Evolutionary conservation across 148 eudicot genomes (phyloP), one percentile per base, ranked within the genome.

Genomic region (Diospyros lotus): DNA sequence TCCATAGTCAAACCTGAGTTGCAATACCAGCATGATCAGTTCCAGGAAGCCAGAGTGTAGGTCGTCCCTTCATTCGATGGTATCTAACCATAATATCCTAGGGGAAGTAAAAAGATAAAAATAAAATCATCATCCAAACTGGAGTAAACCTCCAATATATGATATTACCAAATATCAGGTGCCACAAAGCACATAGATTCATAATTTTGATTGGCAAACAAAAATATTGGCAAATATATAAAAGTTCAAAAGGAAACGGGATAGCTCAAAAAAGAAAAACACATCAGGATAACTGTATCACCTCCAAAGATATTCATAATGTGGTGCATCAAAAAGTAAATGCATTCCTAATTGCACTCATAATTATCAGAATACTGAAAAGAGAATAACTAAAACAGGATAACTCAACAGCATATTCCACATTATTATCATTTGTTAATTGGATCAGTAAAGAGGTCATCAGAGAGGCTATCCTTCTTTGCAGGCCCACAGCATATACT

Each of bases 11-110:
- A 79, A 96, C 99, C 99, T 96, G 99, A 66, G 99, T 96, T 73
- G 99, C 99, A 81, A 96, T 96, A 54, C 99, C 99, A 77, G 99
- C 99, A 91, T 96, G 99, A 84, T 96, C 99, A 55, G 99, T 96
- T 78, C 99, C 99, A 74, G 99, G 99, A 81, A 96, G 86, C 99
- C 99, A 96, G 38, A 96, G 93, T 38, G 98, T 88, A 60, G 97
- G 98, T 64, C 90, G 84, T 64, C 99, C 99, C 85, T 84, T 96
- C 99, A 96, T 96, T n/a, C 99, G 90, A 70, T 93, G 77, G 84
- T 93, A 96, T 79, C 99, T 86, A 62, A 91, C 89, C 99, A 96
- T 93, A 67, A 96, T 85, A 86, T 96, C 99, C 99, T 96, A 82
- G 50, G 76, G 68, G 8, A 59, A 69, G 61, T 54, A 53, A 71